phyloP scores from a whole-genome alignment of 129 eudicot genomes.

The Oenanthe sinensis region DNA sequence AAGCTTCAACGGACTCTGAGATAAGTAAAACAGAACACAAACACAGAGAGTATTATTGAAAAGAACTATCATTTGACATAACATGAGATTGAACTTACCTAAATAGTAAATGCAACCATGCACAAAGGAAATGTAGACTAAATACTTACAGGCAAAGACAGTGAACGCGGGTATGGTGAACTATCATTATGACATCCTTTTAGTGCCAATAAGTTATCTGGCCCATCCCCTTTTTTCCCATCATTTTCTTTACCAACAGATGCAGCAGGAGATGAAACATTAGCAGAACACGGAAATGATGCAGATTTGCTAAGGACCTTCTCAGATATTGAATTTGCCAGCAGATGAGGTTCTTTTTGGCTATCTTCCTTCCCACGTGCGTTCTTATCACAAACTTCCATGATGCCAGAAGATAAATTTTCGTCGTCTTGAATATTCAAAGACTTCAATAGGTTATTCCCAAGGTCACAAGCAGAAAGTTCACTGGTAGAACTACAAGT shows the following conservation, averaged over 20 bases:
- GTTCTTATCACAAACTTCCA: conserved; percentile 13
- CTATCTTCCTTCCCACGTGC: conserved; percentile 20
- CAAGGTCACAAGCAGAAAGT: conserved; percentile 41
- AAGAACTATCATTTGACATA: not conserved
- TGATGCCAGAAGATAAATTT: conserved; percentile 20
- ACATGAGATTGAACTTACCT: not conserved
- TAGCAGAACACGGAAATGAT: conserved; percentile 39
- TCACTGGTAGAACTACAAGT: conserved; percentile 15
- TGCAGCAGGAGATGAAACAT: conserved; percentile 13
- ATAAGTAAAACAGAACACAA: not conserved
- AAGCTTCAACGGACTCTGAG: conserved; percentile 51
- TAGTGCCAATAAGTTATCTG: conserved; percentile 17
- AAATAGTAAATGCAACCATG: not conserved
- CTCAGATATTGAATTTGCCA: conserved; percentile 17
- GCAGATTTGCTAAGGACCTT: conserved; percentile 41
- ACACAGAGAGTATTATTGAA: not conserved
- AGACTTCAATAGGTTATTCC: conserved; percentile 25
- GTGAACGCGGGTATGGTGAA: conserved; percentile 27
- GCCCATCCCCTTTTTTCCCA: conserved; percentile 1
- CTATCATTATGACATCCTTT: conserved; percentile 17
- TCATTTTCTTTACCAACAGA: conserved; percentile 1
- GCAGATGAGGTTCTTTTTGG: conserved; percentile 17
- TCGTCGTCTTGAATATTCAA: conserved; percentile 34
- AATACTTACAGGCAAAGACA: conserved; percentile 71
- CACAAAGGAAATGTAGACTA: not conserved